phyloP scores from a whole-genome alignment of 148 eudicot species.

The Oxyria digyna region DNA sequence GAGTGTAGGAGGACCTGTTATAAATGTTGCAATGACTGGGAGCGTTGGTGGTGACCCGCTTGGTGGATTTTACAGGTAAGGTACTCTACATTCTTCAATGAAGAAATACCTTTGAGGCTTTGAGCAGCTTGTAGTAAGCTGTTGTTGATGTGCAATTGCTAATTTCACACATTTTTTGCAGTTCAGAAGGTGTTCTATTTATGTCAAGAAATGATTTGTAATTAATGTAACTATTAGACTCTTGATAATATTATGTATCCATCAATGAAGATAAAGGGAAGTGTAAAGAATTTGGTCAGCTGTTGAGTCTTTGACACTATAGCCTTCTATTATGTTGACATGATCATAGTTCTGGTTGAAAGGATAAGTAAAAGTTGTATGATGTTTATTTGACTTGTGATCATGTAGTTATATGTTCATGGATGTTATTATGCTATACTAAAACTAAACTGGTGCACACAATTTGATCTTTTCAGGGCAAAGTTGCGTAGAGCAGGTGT shows the following conservation, averaged over 20 bases:
- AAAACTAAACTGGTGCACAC: neutral
- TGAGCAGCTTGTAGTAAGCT: neutral
- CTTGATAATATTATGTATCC: neutral
- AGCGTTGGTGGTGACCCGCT: slow-evolving; percentile 95
- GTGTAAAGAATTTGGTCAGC: neutral
- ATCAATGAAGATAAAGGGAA: neutral
- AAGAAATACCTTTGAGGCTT: no score
- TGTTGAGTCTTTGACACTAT: neutral
- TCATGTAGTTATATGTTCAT: neutral
- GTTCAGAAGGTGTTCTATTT: neutral
- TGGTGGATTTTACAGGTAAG: slow-evolving; percentile 92
- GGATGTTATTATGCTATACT: neutral
- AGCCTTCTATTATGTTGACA: neutral
- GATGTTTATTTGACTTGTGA: neutral
- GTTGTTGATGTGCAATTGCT: neutral
- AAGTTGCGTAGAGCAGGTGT: slow-evolving; percentile 84
- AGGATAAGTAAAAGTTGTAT: neutral
- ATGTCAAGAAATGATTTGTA: neutral
- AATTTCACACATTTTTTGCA: neutral
- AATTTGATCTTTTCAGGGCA: slow-evolving; percentile 26
- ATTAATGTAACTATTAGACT: neutral
- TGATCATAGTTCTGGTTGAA: neutral
- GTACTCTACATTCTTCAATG: neutral
- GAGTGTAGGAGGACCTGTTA: slow-evolving; percentile 41
- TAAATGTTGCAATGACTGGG: slow-evolving; percentile 91